phyloP scores from a whole-genome alignment of 2,329 filamentous ascomycete species.

The Leptodontidium sp. region DNA sequence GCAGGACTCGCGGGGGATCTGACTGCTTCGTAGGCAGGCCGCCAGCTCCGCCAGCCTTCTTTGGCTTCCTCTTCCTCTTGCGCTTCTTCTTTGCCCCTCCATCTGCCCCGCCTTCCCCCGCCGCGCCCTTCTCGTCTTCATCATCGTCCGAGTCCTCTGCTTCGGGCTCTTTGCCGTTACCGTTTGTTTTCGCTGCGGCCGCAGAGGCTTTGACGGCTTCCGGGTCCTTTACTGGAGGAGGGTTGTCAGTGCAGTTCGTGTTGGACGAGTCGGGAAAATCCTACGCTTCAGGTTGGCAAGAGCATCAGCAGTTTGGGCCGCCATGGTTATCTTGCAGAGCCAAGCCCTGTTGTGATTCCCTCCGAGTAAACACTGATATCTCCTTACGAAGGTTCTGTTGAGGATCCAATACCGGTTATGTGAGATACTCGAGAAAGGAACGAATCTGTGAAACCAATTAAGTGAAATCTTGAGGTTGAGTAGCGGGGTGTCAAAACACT shows the following conservation, averaged over 20 bases:
- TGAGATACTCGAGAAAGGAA: neutral
- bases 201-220: conserved; percentile 43
- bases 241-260: conserved; percentile 17
- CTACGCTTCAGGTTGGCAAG: conserved; percentile 92
- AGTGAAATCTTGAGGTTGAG: neutral
- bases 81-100: conserved; percentile 70
- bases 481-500: conserved; percentile 18
- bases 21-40: conserved; percentile 72
- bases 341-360: conserved; percentile 16
- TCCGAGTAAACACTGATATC: neutral
- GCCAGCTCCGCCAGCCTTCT: conserved; percentile 75
- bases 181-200: conserved; percentile 40
- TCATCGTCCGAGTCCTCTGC: conserved; percentile 62
- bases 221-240: conserved; percentile 43
- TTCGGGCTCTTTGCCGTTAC: conserved; percentile 37
- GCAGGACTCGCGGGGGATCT: conserved; percentile 76
- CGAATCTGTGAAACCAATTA: neutral
- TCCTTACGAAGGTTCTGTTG: neutral
- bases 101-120: conserved; percentile 50
- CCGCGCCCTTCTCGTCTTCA: conserved; percentile 52
- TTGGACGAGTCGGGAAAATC: conserved; percentile 66
- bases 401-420: neutral
- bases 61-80: conserved; percentile 76
- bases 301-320: conserved; percentile 71
- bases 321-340: conserved; percentile 38